phyloP scores from a whole-genome alignment of 225 moss, liverwort and hornwort genomes.

The Bryoerythrophyllum caledonicum region DNA sequence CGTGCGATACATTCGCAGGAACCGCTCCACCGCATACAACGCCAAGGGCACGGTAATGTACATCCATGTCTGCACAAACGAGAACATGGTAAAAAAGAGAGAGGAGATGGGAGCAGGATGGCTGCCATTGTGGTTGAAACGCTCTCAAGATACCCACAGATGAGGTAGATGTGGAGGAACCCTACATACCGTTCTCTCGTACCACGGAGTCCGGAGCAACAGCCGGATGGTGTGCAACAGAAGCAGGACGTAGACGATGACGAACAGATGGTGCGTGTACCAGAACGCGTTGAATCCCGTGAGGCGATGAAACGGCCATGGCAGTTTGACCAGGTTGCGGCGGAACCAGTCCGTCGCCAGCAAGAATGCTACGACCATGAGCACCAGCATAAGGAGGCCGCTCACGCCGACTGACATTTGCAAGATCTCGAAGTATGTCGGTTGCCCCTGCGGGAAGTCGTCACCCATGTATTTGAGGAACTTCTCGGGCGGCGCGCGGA shows the following conservation, averaged over 20 bases:
- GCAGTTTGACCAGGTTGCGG: constrained; percentile 79
- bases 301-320: constrained; percentile 85
- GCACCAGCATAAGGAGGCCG: constrained; percentile 70
- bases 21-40: constrained; percentile 81
- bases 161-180: neutral
- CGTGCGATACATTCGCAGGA: constrained; percentile 77
- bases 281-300: constrained; percentile 98
- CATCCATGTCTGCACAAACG: constrained; percentile 81
- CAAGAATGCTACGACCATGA: constrained; percentile 74
- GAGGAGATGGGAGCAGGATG: neutral
- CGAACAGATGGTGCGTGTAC: constrained; percentile 97
- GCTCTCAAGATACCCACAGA: neutral
- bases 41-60: constrained; percentile 72
- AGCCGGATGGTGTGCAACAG: constrained; percentile 71
- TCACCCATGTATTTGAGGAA: constrained; percentile 55
- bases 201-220: constrained; percentile 67
- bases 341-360: constrained; percentile 93
- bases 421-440: constrained; percentile 63
- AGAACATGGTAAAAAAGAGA: neutral
- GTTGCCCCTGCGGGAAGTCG: constrained; percentile 56
- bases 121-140: neutral
- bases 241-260: constrained; percentile 80
- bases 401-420: constrained; percentile 58
- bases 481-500: constrained; percentile 19
- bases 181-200: constrained; percentile 59